These are phyloP conservation scores for Haplosporangium sp. DNA, from an alignment of 371 early-diverging fungal genomes.

Conservation along the genomic window DNA sequence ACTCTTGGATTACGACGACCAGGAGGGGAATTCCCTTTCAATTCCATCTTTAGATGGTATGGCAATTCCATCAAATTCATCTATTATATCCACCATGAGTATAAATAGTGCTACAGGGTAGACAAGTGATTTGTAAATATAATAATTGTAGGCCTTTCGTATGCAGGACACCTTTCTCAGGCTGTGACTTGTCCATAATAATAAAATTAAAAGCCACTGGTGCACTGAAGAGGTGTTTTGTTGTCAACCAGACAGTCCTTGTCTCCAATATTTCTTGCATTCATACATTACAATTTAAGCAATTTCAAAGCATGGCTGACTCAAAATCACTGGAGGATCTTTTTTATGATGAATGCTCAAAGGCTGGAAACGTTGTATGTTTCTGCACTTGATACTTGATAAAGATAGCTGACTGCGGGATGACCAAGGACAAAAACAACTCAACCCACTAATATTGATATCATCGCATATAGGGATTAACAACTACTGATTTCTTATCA, in stretches of 20 bases:
- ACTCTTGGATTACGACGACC: not conserved
- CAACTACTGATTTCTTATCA: slow-evolving; percentile 25
- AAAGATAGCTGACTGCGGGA: not conserved
- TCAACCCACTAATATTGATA: too few species aligned
- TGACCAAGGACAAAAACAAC: too few species aligned
- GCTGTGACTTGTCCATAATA: too few species aligned
- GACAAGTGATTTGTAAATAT: not conserved
- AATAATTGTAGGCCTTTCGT: too few species aligned
- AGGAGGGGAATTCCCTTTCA: not conserved
- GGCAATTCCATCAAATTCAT: not conserved
- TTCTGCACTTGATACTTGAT: not conserved
- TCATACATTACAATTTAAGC: not conserved
- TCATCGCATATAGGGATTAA: slow-evolving; percentile 25
- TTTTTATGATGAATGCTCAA: slow-evolving; percentile 34
- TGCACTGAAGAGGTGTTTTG: too few species aligned
- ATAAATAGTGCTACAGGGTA: slow-evolving; percentile 1
- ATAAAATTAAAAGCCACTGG: too few species aligned
- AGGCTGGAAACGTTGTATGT: slow-evolving; percentile 24
- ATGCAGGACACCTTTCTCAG: too few species aligned
- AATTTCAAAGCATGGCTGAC: slow-evolving; percentile 14
- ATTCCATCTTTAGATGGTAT: not conserved
- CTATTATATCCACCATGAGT: not conserved
- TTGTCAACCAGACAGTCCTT: too few species aligned
- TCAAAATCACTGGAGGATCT: slow-evolving; percentile 22
- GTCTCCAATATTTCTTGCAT: not conserved